Percentiles rank a stretch among this genome's conserved stretches.
Evolutionary conservation across 345 rosid genomes (phyloP).

Genomic region (Lepidium didymum): DNA sequence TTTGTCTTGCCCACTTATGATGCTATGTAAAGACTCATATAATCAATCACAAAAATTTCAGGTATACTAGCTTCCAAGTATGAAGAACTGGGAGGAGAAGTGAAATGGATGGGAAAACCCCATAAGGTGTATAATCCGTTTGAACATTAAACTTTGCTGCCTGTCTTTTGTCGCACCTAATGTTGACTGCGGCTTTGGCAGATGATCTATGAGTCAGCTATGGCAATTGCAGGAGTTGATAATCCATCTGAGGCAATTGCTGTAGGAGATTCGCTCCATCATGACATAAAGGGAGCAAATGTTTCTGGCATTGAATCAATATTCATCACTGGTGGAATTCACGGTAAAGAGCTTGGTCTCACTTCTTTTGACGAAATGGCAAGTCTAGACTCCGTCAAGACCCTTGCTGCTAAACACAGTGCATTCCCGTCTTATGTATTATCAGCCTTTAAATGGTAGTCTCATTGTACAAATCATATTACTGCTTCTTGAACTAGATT

Average conservation of each 20-base stretch:
- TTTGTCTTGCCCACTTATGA: neutral
- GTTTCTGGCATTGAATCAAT: slow-evolving; percentile 66
- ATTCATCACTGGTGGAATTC: slow-evolving; percentile 73
- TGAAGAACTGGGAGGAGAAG: slow-evolving; percentile 88
- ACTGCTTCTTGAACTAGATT: neutral
- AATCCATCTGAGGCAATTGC: slow-evolving; percentile 55
- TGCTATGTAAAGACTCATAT: neutral
- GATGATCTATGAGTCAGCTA: slow-evolving; percentile 78
- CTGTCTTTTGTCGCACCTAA: neutral
- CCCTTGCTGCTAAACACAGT: slow-evolving; percentile 52
- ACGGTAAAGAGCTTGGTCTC: slow-evolving; percentile 72
- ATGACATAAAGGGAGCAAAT: slow-evolving; percentile 88
- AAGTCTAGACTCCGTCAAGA: slow-evolving; percentile 44
- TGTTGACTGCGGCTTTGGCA: slow-evolving; percentile 18
- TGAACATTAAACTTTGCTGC: neutral
- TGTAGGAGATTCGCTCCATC: slow-evolving; percentile 90
- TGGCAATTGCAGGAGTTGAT: slow-evolving; percentile 52
- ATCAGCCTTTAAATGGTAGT: slow-evolving; percentile 70
- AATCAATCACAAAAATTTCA: slow-evolving; percentile 7
- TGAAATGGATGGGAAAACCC: slow-evolving; percentile 98
- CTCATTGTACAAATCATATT: neutral
- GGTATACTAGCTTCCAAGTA: slow-evolving; percentile 80
- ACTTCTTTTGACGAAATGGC: slow-evolving; percentile 52
- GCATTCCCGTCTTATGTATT: slow-evolving; percentile 61
- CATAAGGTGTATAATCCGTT: slow-evolving; percentile 46